Conservation (phyloP, 2,329 filamentous ascomycete genomes). For the Acrodontium crateriforme region DNA sequence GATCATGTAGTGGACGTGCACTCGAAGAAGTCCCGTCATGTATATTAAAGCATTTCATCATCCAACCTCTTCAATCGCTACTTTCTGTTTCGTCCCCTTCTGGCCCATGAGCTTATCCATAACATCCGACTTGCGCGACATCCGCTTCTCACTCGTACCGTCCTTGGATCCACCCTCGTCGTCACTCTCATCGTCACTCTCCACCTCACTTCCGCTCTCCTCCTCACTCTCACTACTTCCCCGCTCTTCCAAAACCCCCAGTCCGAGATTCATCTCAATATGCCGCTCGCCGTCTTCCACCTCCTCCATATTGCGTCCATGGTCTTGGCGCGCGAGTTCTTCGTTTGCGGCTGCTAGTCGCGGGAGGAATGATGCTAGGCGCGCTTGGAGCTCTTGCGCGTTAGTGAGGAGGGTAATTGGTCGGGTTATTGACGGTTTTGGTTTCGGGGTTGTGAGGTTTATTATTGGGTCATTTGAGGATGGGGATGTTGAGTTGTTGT, state of each 20-base stretch:
- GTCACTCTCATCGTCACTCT: constrained; percentile 3
- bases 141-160: too few species aligned
- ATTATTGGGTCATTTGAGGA: too few species aligned
- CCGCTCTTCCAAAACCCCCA: constrained; percentile 22
- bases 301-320: constrained; percentile 18
- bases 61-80: constrained; percentile 1
- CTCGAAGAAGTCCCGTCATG: too few species aligned
- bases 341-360: constrained; percentile 19
- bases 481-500: too few species aligned
- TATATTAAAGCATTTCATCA: too few species aligned
- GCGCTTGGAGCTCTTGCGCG: constrained; percentile 12
- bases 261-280: constrained; percentile 24
- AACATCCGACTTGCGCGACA: constrained; percentile 9
- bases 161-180: constrained; percentile 4
- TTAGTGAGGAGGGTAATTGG: constrained; percentile 7
- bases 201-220: constrained; percentile 4
- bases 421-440: too few species aligned
- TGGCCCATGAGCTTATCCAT: constrained; percentile 14
- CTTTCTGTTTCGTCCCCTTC: background rate
- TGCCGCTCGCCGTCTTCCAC: constrained; percentile 19
- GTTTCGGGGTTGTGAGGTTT: too few species aligned
- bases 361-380: constrained; percentile 19
- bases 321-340: constrained; percentile 12
- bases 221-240: constrained; percentile 4
- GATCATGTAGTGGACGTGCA: too few species aligned